phyloP scores from a whole-genome alignment of 2,329 filamentous ascomycete species.

The Lachnellula suecica region DNA sequence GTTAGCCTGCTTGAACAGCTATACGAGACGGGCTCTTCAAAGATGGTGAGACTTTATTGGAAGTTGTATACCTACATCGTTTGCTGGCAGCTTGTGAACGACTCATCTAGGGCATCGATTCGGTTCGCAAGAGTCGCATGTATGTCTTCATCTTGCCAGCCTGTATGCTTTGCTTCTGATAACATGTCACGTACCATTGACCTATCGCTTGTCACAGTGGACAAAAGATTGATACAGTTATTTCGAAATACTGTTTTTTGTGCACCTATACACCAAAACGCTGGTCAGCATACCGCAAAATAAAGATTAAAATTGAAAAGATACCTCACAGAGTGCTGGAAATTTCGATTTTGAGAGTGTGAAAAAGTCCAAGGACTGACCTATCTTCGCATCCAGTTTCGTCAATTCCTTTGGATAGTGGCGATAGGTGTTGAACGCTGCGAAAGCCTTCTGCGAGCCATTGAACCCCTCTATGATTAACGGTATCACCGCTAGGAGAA shows the following conservation, averaged over 20 bases:
- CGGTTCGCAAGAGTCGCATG: background rate
- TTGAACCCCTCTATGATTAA: background rate
- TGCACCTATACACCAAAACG: too few species aligned
- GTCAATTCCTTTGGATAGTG: background rate
- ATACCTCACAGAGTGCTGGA: too few species aligned
- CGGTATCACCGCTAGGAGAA: background rate
- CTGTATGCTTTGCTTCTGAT: background rate
- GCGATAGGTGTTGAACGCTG: background rate
- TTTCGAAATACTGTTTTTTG: background rate
- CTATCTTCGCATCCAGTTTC: too few species aligned
- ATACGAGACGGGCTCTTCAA: too few species aligned
- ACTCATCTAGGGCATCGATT: background rate
- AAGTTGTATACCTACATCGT: too few species aligned
- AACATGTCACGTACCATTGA: background rate
- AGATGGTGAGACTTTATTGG: too few species aligned
- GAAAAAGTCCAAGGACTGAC: too few species aligned
- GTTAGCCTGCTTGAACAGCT: too few species aligned
- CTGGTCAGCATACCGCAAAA: too few species aligned
- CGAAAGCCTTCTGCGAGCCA: background rate
- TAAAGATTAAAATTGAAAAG: too few species aligned
- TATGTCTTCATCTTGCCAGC: background rate
- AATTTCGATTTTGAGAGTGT: too few species aligned
- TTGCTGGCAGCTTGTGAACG: background rate
- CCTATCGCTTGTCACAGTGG: background rate
- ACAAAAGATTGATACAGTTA: background rate